Evolutionary conservation across 169 alveolate species (phyloP), one percentile per base, ranked within the genome.

Genomic region (Eimeria mitis): DNA sequence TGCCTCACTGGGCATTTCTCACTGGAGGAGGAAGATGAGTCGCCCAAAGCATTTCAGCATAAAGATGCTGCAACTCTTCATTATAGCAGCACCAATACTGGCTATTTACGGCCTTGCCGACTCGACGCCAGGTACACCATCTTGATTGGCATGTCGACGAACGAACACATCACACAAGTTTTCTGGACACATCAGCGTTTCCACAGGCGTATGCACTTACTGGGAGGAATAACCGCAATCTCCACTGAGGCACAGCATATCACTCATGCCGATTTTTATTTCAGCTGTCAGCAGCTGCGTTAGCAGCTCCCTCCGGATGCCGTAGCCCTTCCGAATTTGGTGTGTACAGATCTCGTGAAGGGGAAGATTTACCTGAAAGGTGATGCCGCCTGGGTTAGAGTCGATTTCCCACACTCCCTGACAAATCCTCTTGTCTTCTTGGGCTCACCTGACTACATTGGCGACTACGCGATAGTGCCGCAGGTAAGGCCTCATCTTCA

Each of bases 391-490:
- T 87, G 94, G 94, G 83, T 65, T 6, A 61, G 84, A 65, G 81
- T 87, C 28, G 83, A 87, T 31, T 87, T 87, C 54, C 94, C 94
- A 23, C 63, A 25, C 44, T 4, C 63, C 19, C n/a, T 87, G 83
- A 42, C 28, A 28, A 23, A 65, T 28, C 83, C 94, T 28, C 83
- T 87, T 14, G 94, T 87, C 44, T 87, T 87, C 54, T 63, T 87
- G 83, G 94, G 94, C 7, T 87, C 83, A 40, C 94, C 83, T n/a
- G 94, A 87, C 49, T 87, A 37, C 83, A 65, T 87, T 42, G 83
- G 94, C 21, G 63, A 87, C 94, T 87, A 61, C 94, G 23, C 52
- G 65, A 42, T 87, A 44, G 54, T 40, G 54, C 83, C 94, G 13
- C 94, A 87, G 68, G 94, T 87, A n/a, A 56, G 94, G 68, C 37